Percentiles rank a stretch among this genome's conserved stretches.
These are phyloP conservation scores for Platanthera zijinensis DNA, from an alignment of 106 monocot species.

Conservation along the genomic window DNA sequence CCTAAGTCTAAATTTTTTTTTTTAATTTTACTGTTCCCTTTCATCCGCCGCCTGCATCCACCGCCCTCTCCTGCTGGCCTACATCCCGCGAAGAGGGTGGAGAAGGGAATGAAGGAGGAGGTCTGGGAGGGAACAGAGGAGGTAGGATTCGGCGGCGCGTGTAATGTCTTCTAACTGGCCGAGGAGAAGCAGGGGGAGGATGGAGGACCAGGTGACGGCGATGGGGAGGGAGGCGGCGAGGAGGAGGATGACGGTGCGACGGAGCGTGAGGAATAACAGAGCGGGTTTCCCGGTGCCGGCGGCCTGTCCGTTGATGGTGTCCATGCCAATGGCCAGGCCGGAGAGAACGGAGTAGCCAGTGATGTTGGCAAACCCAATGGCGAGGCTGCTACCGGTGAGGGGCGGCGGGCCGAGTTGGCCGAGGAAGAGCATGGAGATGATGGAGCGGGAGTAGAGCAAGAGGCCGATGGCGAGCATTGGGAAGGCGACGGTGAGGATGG, in stretches of 20 bases:
- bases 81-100: conserved; percentile 18
- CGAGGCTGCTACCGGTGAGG: too few species aligned
- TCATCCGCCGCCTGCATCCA: too few species aligned
- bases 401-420: not conserved
- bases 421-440: conserved; percentile 3
- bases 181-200: not conserved
- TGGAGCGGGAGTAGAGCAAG: not conserved
- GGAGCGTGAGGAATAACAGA: not conserved
- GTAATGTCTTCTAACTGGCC: not conserved
- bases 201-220: not conserved
- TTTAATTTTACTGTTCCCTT: too few species aligned
- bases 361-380: too few species aligned
- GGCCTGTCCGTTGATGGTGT: not conserved
- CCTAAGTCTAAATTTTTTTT: too few species aligned
- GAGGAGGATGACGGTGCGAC: not conserved
- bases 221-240: not conserved
- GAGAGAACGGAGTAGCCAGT: not conserved
- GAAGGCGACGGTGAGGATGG: not conserved
- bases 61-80: too few species aligned
- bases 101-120: conserved; percentile 9
- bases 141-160: not conserved
- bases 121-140: conserved; percentile 14
- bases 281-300: not conserved
- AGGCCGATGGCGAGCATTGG: not conserved
- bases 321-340: not conserved